phyloP scores from a whole-genome alignment of 352 stramenopile genomes.

The Aphanomyces cochlioides region DNA sequence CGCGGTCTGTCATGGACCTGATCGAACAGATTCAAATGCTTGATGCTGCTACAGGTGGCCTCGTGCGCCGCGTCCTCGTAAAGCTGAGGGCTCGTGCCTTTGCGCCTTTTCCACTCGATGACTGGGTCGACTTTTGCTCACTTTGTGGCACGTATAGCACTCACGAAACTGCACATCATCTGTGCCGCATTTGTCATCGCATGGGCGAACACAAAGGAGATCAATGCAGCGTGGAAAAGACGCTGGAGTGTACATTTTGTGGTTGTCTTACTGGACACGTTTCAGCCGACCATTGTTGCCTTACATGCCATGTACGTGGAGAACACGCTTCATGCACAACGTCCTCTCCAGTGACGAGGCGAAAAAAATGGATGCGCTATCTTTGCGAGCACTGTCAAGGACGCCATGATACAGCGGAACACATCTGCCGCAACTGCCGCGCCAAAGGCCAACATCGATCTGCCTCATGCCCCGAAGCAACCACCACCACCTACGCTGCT shows the following conservation, averaged over 20 bases:
- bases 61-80: slow-evolving; percentile 68
- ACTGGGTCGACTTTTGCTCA: slow-evolving; percentile 10
- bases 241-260: slow-evolving; percentile 19
- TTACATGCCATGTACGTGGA: slow-evolving; percentile 15
- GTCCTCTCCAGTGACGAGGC: not conserved
- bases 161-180: slow-evolving; percentile 7
- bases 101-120: slow-evolving; percentile 39
- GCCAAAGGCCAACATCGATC: slow-evolving; percentile 58
- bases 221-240: not conserved
- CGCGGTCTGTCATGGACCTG: slow-evolving; percentile 51
- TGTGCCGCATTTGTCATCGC: slow-evolving; percentile 23
- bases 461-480: slow-evolving; percentile 51
- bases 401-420: slow-evolving; percentile 46
- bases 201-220: slow-evolving; percentile 11
- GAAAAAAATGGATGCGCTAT: slow-evolving; percentile 25
- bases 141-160: slow-evolving; percentile 15
- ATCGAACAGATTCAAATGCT: slow-evolving; percentile 33
- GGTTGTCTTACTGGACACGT: not conserved
- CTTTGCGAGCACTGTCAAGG: slow-evolving; percentile 60
- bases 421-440: slow-evolving; percentile 64
- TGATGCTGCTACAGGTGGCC: slow-evolving; percentile 66
- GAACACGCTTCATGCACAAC: slow-evolving; percentile 8
- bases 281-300: slow-evolving; percentile 18
- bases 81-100: slow-evolving; percentile 51
- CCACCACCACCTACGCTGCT: slow-evolving; percentile 25